Evolutionary conservation across 805 yeast species (phyloP), one percentile per base, ranked within the genome.

Genomic region (Kodamaea laetipori): DNA sequence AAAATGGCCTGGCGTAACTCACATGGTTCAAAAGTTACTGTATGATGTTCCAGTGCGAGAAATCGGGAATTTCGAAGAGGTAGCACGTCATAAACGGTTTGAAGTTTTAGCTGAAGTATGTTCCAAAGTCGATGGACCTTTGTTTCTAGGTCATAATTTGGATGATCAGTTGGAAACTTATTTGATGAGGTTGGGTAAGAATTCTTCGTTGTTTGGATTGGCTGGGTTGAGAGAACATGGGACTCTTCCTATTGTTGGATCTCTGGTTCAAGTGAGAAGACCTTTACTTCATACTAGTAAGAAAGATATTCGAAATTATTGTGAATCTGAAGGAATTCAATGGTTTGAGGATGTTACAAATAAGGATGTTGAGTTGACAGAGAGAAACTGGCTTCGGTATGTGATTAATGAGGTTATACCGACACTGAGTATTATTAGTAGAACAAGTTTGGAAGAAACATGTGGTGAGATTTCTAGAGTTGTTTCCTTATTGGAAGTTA

Each of bases 341-440:
- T 86, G 94, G 92, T 80, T 82, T 55, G 90, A 86, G 53, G 95
- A 87, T 53, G 55, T 63, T 2, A 80, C 92, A 0, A 87, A 87
- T 50, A 53, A 55, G 2, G 81, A 82, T 50, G 63, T 72, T 2
- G 52, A 55, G 7, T 67, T 82, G 35, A 85, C 92, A 0, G 52
- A 64, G 27, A 66, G 95, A 39, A 86, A 86, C 52, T 61, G 71
- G 12, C 64, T 80, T 2, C 66, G 94, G 28, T 61, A 63, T 31
- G 50, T 61, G 64, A 28, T 49, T 5, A 28, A 39, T 17, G 41
- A 27, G 9, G 38, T 35, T 5, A 28, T 23, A 3, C 38, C 38
- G 13, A n/a, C 9, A 2, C 38, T 21, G 38, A 12, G 28, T 13
- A n/a, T 35, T 11, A 12, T 35, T 12, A 21, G 16, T 13, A 24